These are phyloP conservation scores for Cyanidioschyzon merolae DNA, from an alignment of 23 red algal genomes.

Conservation along the genomic window DNA sequence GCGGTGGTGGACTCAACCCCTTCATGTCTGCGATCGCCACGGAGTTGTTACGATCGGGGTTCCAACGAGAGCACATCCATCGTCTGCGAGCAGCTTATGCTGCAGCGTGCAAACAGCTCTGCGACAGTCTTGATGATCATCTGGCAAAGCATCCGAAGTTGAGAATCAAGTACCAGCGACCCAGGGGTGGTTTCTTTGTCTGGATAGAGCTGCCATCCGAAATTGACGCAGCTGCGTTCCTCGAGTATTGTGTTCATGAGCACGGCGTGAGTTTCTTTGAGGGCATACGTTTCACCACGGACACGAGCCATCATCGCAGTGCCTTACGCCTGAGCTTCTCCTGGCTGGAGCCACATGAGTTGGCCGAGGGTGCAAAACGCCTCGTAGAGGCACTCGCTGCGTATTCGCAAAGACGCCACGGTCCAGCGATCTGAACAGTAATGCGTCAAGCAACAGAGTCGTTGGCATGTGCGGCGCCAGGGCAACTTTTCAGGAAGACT, in stretches of 20 bases:
- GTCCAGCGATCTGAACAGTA: background rate
- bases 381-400: constrained; percentile 33
- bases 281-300: constrained; percentile 33
- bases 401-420: background rate
- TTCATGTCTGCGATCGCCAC: constrained; percentile 47
- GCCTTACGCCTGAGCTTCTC: constrained; percentile 65
- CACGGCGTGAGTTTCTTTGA: constrained; percentile 55
- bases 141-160: constrained; percentile 20
- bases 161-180: constrained; percentile 24
- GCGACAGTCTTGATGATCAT: constrained; percentile 36
- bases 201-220: constrained; percentile 36
- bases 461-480: background rate
- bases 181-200: constrained; percentile 58
- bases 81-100: constrained; percentile 32
- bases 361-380: constrained; percentile 42
- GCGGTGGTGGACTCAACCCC: constrained; percentile 65
- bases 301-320: background rate
- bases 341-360: constrained; percentile 22
- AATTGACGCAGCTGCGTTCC: constrained; percentile 41
- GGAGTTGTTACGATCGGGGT: constrained; percentile 39
- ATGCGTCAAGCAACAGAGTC: background rate
- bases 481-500: background rate
- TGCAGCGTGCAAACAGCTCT: constrained; percentile 11
- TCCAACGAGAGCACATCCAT: constrained; percentile 25
- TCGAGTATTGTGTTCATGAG: constrained; percentile 17